Conservation (phyloP, 331 rosid species). For the Quercus lobata region DNA sequence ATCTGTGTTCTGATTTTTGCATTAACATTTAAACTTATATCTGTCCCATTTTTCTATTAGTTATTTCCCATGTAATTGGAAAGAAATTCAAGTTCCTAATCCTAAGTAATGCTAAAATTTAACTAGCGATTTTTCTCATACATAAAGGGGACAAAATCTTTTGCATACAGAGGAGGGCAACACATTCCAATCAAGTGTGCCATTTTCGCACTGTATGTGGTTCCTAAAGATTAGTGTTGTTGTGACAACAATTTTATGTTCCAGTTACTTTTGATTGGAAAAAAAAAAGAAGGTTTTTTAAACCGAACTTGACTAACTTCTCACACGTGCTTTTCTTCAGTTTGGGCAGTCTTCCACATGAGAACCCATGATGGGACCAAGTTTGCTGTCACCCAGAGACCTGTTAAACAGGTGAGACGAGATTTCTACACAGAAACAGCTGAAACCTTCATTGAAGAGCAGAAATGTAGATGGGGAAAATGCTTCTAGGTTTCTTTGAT, state of each 20-base stretch:
- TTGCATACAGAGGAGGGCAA: neutral
- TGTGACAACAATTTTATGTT: neutral
- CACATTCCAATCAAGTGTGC: neutral
- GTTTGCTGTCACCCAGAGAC: constrained; percentile 80
- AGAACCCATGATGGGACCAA: constrained; percentile 80
- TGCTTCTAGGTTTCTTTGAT: constrained; percentile 73
- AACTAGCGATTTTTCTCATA: neutral
- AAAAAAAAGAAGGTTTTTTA: neutral
- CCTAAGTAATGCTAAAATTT: neutral
- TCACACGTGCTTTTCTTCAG: constrained; percentile 40
- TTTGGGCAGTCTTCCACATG: constrained; percentile 83
- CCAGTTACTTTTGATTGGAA: neutral
- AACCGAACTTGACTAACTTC: constrained; percentile 9
- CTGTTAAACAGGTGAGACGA: constrained; percentile 49
- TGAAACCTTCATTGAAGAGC: constrained; percentile 62
- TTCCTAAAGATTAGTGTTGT: neutral
- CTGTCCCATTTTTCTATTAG: neutral
- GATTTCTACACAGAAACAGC: constrained; percentile 60
- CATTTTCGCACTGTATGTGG: neutral
- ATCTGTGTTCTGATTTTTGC: no score
- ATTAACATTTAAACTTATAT: no score
- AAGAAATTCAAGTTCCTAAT: neutral
- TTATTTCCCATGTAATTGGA: neutral
- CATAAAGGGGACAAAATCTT: neutral
- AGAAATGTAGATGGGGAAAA: constrained; percentile 60